phyloP scores from a whole-genome alignment of 495 filamentous ascomycete genomes.

The Corynascus novoguineensis region DNA sequence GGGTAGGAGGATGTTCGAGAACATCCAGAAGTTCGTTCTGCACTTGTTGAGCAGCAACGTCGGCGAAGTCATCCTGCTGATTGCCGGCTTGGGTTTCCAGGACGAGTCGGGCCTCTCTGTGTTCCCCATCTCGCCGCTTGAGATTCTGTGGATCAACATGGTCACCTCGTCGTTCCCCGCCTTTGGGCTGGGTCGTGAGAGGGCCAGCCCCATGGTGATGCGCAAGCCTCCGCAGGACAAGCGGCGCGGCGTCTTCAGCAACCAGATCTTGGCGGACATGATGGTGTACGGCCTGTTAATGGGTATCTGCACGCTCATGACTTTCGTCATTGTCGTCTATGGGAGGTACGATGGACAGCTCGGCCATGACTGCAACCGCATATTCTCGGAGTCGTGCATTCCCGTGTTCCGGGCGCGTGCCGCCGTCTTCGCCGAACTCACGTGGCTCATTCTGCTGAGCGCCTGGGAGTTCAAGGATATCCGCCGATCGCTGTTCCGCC shows the following conservation, averaged over 20 bases:
- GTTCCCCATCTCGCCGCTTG: conserved; percentile 67
- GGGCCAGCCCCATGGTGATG: conserved; percentile 63
- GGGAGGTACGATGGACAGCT: conserved; percentile 52
- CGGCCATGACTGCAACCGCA: conserved; percentile 61
- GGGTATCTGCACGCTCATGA: conserved; percentile 59
- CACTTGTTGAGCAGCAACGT: conserved; percentile 70
- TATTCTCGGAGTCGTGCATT: conserved; percentile 49
- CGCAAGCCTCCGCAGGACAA: conserved; percentile 63
- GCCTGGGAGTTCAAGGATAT: conserved; percentile 75
- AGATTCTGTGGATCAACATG: conserved; percentile 77
- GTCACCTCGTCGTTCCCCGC: conserved; percentile 70
- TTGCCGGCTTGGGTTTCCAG: conserved; percentile 68
- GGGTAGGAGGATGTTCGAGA: conserved; percentile 68
- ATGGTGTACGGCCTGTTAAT: conserved; percentile 66
- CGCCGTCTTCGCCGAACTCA: conserved; percentile 70
- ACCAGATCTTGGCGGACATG: conserved; percentile 66
- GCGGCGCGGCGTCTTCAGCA: conserved; percentile 62
- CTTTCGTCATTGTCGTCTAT: conserved; percentile 66
- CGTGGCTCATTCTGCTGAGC: conserved; percentile 65
- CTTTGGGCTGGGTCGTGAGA: conserved; percentile 68
- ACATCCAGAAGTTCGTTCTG: conserved; percentile 78
- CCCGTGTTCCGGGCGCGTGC: conserved; percentile 71
- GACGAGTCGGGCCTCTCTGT: conserved; percentile 59
- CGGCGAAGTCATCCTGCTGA: conserved; percentile 64
- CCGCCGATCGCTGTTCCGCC: conserved; percentile 61